phyloP scores from a whole-genome alignment of 208 protist species.

The Crithidia mellificae region DNA sequence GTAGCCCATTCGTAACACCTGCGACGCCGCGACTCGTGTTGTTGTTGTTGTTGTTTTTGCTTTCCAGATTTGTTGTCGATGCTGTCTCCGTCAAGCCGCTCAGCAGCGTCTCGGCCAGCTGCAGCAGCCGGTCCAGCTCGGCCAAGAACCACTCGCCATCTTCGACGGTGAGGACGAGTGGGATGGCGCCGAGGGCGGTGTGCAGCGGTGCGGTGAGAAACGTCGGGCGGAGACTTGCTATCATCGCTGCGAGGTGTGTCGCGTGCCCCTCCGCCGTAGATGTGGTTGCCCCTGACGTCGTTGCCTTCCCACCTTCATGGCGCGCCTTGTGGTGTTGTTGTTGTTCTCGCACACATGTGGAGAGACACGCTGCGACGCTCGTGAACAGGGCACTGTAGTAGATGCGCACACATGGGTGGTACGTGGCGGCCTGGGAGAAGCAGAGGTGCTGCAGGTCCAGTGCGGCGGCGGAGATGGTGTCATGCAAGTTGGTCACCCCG shows the following conservation, averaged over 20 bases:
- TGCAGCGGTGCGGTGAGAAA: slow-evolving; percentile 66
- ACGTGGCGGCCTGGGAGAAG: slow-evolving; percentile 35
- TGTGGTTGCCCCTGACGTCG: too few relatives aligned
- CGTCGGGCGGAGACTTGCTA: slow-evolving; percentile 28
- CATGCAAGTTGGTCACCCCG: background rate
- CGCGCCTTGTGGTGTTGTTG: background rate
- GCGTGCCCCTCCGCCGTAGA: background rate
- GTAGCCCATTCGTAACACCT: background rate
- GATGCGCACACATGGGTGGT: slow-evolving; percentile 31
- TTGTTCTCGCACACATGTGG: slow-evolving; percentile 18
- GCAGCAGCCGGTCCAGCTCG: slow-evolving; percentile 48
- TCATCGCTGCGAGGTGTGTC: slow-evolving; percentile 9
- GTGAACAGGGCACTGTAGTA: slow-evolving; percentile 49
- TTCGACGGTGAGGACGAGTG: slow-evolving; percentile 52
- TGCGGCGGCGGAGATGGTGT: slow-evolving; percentile 13
- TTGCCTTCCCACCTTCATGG: too few relatives aligned
- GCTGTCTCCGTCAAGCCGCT: background rate
- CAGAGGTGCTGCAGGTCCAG: slow-evolving; percentile 33
- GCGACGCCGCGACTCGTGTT: background rate
- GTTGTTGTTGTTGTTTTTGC: background rate
- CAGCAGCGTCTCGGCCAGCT: slow-evolving; percentile 29
- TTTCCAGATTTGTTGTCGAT: background rate
- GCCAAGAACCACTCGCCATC: slow-evolving; percentile 69
- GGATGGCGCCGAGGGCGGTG: slow-evolving; percentile 72
- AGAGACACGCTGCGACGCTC: slow-evolving; percentile 24